Conservation (phyloP, 1,139 yeast genomes). For the Kurtzmaniella quercitrusa region DNA sequence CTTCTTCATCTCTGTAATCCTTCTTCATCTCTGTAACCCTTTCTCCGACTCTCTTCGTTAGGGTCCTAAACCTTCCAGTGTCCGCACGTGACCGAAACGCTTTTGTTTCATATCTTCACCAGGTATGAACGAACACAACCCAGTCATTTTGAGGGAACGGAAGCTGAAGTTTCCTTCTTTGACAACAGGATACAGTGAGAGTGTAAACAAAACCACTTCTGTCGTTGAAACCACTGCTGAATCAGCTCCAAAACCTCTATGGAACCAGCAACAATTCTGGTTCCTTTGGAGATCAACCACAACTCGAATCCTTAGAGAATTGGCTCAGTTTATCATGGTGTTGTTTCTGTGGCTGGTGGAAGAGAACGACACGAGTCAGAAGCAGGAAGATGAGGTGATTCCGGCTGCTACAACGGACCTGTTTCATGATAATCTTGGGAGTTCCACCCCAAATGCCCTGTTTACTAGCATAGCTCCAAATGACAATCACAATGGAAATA, state of each 20-base stretch:
- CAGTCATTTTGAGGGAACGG: background rate
- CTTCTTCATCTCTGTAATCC: too few species aligned
- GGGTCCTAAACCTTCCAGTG: too few species aligned
- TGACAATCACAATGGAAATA: too few species aligned
- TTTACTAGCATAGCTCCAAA: background rate
- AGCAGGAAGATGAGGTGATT: background rate
- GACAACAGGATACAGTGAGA: background rate
- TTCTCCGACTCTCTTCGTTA: too few species aligned
- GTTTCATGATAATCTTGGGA: background rate
- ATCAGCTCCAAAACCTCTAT: background rate
- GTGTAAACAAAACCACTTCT: background rate
- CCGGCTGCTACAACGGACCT: background rate
- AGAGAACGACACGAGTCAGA: background rate
- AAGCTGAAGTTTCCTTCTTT: background rate
- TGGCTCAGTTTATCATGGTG: background rate
- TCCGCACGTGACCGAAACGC: conserved; percentile 1
- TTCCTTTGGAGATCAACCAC: background rate
- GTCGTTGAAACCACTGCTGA: background rate
- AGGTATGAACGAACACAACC: background rate
- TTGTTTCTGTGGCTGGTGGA: background rate
- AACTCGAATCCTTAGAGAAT: background rate
- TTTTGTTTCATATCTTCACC: background rate
- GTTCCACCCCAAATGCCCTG: background rate
- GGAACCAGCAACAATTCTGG: background rate
- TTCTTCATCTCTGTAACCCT: too few species aligned